Evolutionary conservation across 2,329 filamentous ascomycete species (phyloP).

Genomic region (Aaosphaeria pasadenensis): DNA sequence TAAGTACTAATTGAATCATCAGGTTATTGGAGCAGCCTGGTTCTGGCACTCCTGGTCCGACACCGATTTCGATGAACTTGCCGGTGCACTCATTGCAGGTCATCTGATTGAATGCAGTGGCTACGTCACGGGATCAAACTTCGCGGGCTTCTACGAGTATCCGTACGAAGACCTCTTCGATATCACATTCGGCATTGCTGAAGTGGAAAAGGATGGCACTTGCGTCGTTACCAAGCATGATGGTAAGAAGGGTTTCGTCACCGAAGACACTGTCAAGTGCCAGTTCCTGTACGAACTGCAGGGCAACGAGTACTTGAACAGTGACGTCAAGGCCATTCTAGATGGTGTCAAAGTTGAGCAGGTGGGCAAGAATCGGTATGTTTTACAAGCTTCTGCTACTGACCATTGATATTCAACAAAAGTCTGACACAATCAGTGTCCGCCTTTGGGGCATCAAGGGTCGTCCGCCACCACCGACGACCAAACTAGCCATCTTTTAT

Average conservation of each 20-base stretch:
- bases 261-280: slow-evolving; percentile 32
- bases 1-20: background rate
- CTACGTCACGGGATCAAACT: slow-evolving; percentile 56
- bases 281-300: slow-evolving; percentile 50
- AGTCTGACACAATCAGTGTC: slow-evolving; percentile 15
- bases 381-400: background rate
- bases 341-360: slow-evolving; percentile 31
- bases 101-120: slow-evolving; percentile 55
- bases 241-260: slow-evolving; percentile 37
- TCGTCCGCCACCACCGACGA: slow-evolving; percentile 38
- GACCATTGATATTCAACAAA: background rate
- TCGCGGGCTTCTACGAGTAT: slow-evolving; percentile 50
- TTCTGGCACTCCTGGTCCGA: slow-evolving; percentile 56
- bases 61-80: slow-evolving; percentile 49
- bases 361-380: slow-evolving; percentile 31
- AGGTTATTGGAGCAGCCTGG: slow-evolving; percentile 55
- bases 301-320: slow-evolving; percentile 45
- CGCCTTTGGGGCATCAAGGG: slow-evolving; percentile 38
- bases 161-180: slow-evolving; percentile 42
- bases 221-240: slow-evolving; percentile 51
- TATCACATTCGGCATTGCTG: slow-evolving; percentile 49
- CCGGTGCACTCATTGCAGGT: slow-evolving; percentile 50
- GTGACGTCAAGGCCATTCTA: slow-evolving; percentile 44
- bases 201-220: slow-evolving; percentile 45
- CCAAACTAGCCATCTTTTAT: slow-evolving; percentile 41